A percentile compares a stretch with the other conserved stretches of the same genome.
Evolutionary conservation across 257 asterid species (phyloP).

Genomic region (Nicotiana tabacum): DNA sequence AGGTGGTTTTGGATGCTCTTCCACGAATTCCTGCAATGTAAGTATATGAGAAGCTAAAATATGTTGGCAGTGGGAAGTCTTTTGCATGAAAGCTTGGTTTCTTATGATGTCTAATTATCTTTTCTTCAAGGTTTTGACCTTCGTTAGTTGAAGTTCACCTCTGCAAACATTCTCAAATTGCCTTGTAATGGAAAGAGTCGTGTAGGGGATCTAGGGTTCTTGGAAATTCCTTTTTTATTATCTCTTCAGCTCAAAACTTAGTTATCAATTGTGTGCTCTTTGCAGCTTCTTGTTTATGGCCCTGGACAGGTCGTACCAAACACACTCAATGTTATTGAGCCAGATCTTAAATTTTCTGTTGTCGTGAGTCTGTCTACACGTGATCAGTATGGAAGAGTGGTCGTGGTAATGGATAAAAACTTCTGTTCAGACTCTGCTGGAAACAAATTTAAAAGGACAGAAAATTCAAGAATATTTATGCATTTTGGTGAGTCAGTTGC

Average conservation of each 20-base stretch:
- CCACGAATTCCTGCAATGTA: slow-evolving; percentile 79
- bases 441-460: slow-evolving; percentile 60
- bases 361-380: slow-evolving; percentile 48
- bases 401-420: slow-evolving; percentile 62
- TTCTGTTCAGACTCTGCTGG: slow-evolving; percentile 86
- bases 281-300: slow-evolving; percentile 89
- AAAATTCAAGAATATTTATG: slow-evolving; percentile 60
- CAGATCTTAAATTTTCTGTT: slow-evolving; percentile 56
- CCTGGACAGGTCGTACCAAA: slow-evolving; percentile 65
- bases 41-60: slow-evolving; percentile 43
- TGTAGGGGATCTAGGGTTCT: background rate
- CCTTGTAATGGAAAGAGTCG: background rate
- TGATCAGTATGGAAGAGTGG: slow-evolving; percentile 56
- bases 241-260: slow-evolving; percentile 1
- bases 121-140: background rate
- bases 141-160: background rate
- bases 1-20: slow-evolving; percentile 71
- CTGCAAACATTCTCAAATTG: background rate
- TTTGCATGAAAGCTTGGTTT: background rate
- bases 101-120: background rate
- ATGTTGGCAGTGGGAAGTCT: background rate
- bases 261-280: slow-evolving; percentile 5
- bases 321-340: slow-evolving; percentile 47
- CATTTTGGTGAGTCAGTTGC: slow-evolving; percentile 63
- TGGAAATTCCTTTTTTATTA: background rate